A percentile compares a stretch with the other conserved stretches of the same genome.
phyloP scores from a whole-genome alignment of 305 asterid genomes.

The Fraxinus floribunda region DNA sequence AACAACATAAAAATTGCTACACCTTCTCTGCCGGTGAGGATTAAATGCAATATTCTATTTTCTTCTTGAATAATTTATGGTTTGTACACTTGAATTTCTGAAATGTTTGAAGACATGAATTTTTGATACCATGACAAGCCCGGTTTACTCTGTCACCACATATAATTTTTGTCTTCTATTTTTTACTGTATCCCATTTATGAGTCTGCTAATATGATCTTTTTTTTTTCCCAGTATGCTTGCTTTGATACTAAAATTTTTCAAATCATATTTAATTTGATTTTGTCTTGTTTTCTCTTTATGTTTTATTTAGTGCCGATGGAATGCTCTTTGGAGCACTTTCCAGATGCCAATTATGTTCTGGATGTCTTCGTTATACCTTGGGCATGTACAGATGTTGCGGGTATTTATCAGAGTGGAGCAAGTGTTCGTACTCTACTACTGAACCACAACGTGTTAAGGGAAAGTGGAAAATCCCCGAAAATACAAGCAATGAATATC shows the following conservation, averaged over 20 bases:
- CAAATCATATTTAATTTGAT: slow-evolving; percentile 15
- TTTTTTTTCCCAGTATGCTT: not conserved
- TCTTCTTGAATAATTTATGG: not conserved
- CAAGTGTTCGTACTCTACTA: slow-evolving; percentile 73
- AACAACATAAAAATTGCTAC: not conserved
- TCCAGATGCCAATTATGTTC: slow-evolving; percentile 72
- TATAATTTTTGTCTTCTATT: not conserved
- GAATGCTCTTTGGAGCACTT: slow-evolving; percentile 91
- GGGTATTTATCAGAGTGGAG: slow-evolving; percentile 92
- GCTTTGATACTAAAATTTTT: slow-evolving; percentile 9
- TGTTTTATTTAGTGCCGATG: slow-evolving; percentile 70
- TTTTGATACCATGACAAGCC: not conserved
- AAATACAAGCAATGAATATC: slow-evolving; percentile 64
- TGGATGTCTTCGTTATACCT: slow-evolving; percentile 72
- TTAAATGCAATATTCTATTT: not conserved
- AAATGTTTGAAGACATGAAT: not conserved
- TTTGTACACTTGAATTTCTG: not conserved
- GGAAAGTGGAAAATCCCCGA: slow-evolving; percentile 93
- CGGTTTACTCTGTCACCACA: not conserved
- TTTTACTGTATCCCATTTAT: not conserved
- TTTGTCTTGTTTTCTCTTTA: slow-evolving; percentile 5
- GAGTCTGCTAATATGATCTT: not conserved
- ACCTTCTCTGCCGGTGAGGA: not conserved
- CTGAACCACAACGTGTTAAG: slow-evolving; percentile 68
- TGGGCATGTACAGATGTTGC: slow-evolving; percentile 75